Percentiles rank a stretch among this genome's conserved stretches.
phyloP scores from a whole-genome alignment of 257 asterid genomes.

The Nicotiana noctiflora region DNA sequence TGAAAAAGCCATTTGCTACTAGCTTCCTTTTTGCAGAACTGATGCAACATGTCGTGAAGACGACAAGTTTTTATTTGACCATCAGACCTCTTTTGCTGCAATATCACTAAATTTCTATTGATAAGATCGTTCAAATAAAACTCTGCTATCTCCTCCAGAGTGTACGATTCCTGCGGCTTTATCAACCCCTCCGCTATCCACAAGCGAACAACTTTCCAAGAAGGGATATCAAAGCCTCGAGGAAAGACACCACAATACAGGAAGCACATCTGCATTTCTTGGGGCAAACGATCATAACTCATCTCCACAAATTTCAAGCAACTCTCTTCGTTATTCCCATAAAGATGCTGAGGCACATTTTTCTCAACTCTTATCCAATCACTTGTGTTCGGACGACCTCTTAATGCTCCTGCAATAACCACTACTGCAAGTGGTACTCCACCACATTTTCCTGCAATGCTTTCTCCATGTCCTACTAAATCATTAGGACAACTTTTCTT shows the following conservation, averaged over 20 bases:
- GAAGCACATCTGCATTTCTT: no score
- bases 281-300: no score
- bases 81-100: constrained; percentile 1
- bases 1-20: neutral
- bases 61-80: constrained; percentile 11
- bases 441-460: neutral
- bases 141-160: constrained; percentile 4
- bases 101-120: constrained; percentile 20
- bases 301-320: neutral
- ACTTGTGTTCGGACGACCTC: neutral
- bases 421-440: constrained; percentile 25
- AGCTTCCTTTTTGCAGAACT: constrained; percentile 19
- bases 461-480: constrained; percentile 6
- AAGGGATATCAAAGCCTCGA: constrained; percentile 16
- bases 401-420: constrained; percentile 41
- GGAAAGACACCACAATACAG: neutral
- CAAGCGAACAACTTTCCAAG: neutral
- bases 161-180: neutral
- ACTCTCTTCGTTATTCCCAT: neutral
- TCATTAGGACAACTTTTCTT: constrained; percentile 13
- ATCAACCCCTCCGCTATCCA: constrained; percentile 23
- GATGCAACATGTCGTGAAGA: neutral
- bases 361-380: constrained; percentile 13
- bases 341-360: constrained; percentile 4
- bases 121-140: constrained; percentile 11